Base-by-base conservation (phyloP, 1,284 basidiomycete species). In the Wolfiporia cocos region DNA sequence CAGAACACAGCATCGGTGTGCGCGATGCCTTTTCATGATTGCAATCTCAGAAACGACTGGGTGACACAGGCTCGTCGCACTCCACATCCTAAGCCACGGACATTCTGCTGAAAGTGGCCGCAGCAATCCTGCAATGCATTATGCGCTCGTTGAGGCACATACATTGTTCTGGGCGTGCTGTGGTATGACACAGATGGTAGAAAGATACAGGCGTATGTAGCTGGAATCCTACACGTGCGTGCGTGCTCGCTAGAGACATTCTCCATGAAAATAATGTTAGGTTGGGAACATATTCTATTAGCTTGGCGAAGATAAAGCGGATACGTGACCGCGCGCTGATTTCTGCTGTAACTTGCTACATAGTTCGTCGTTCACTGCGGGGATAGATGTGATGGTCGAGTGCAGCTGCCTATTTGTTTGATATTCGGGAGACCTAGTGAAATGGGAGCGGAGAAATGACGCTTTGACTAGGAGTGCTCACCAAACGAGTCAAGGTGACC, bases 171-270 rank as follows among this genome's bases (percentile, higher is more conserved):
- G 17, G 79, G 79, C 18, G 77, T 78, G n/a, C 65, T 69, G 3
- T 81, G 78, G 79, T 74, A 68, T 5, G 78, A 82, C 53, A 80
- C 75, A 6, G 70, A 65, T 47, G 78, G 79, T 3, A 79, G 74
- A 53, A 59, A 68, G n/a, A 80, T 81, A 14, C 78, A 82, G 52
- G 78, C 76, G 5, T 78, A 82, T 56, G 78, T 78, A 5, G 78
- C 69, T 6, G 78, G 78, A 2, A 66, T 82, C 37, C 46, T 81
- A 20, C 77, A 78, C 61, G 78, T 76, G 46, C 21, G 48, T 42
- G 5, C 18, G 26, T n/a, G 11, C 34, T 3, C 26, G 14, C 14
- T 14, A 28, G 3, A 7, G 11, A 9, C 20, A n/a, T 33, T n/a
- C 14, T 2, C 35, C 22, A 26, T 37, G 26, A 19, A 5, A 32